Evolutionary conservation across 768 basidiomycete species (phyloP).

Genomic region (Phylloporus sp.): DNA sequence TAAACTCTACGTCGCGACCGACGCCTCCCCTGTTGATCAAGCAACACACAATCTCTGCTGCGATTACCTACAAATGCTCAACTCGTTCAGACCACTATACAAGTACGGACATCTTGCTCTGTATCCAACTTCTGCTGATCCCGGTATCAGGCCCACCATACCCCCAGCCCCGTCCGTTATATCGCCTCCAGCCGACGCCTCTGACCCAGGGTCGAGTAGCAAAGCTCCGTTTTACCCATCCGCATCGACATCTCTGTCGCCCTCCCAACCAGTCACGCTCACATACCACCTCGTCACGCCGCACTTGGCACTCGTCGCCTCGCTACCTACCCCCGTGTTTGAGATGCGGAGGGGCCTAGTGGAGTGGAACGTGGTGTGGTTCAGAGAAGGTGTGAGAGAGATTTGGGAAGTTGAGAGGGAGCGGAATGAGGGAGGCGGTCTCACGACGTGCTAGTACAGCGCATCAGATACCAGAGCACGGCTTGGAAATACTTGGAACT

Average conservation of each 20-base stretch:
- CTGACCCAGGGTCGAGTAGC: constrained; percentile 17
- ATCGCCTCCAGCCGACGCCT: neutral
- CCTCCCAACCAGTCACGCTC: constrained; percentile 63
- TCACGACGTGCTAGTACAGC: neutral
- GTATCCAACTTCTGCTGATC: neutral
- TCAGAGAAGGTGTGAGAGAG: constrained; percentile 78
- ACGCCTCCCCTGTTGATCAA: constrained; percentile 86
- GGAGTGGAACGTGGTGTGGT: constrained; percentile 85
- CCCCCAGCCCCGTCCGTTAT: constrained; percentile 9
- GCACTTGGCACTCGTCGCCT: constrained; percentile 64
- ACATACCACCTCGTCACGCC: constrained; percentile 80
- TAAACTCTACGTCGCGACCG: constrained; percentile 88
- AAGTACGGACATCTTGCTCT: constrained; percentile 43
- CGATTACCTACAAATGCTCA: constrained; percentile 86
- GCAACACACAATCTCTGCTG: constrained; percentile 86
- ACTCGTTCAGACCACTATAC: constrained; percentile 83
- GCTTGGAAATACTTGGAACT: neutral
- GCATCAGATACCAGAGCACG: neutral
- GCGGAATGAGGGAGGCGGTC: constrained; percentile 22
- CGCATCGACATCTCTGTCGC: constrained; percentile 59
- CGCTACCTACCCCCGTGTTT: constrained; percentile 69
- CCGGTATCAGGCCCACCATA: constrained; percentile 20
- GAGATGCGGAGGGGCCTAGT: constrained; percentile 71
- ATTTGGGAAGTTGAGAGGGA: constrained; percentile 76
- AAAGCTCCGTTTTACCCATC: constrained; percentile 64